Evolutionary conservation across 441 rosid genomes (phyloP).

Genomic region (Syzygium malaccense): DNA sequence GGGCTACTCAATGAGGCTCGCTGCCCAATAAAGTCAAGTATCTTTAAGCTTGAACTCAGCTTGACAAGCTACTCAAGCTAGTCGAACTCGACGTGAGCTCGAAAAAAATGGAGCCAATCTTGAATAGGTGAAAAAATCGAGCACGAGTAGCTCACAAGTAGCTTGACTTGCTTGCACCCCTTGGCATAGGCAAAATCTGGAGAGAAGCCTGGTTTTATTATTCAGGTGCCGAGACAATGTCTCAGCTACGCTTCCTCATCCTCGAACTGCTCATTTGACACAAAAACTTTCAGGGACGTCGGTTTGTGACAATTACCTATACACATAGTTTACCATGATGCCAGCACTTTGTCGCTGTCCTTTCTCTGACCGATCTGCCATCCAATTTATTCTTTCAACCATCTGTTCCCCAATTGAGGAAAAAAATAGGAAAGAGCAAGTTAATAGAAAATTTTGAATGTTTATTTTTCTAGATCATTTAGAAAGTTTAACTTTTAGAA

Average conservation of each 20-base stretch:
- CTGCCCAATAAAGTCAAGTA: neutral
- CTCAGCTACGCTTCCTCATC: neutral
- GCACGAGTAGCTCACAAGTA: neutral
- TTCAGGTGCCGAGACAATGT: neutral
- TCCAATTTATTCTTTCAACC: slow-evolving; percentile 95
- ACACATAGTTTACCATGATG: slow-evolving; percentile 90
- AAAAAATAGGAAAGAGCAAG: neutral
- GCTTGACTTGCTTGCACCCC: neutral
- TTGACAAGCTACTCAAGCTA: neutral
- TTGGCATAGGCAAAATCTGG: neutral
- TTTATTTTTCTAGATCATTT: neutral
- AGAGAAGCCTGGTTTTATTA: neutral
- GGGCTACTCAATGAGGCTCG: neutral
- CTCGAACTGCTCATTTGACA: neutral
- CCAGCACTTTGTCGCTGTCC: slow-evolving; percentile 83
- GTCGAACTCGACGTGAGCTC: neutral
- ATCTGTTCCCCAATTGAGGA: slow-evolving; percentile 34
- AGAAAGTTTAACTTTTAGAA: neutral
- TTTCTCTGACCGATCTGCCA: slow-evolving; percentile 82
- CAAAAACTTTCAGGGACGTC: neutral
- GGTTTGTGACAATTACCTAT: slow-evolving; percentile 42
- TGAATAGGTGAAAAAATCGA: neutral
- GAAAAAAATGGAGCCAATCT: neutral
- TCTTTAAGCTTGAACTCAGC: neutral
- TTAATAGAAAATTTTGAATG: neutral